These are phyloP conservation scores for Chlamydomonas asymmetrica DNA, from an alignment of 139 green algal genomes.

Conservation along the genomic window DNA sequence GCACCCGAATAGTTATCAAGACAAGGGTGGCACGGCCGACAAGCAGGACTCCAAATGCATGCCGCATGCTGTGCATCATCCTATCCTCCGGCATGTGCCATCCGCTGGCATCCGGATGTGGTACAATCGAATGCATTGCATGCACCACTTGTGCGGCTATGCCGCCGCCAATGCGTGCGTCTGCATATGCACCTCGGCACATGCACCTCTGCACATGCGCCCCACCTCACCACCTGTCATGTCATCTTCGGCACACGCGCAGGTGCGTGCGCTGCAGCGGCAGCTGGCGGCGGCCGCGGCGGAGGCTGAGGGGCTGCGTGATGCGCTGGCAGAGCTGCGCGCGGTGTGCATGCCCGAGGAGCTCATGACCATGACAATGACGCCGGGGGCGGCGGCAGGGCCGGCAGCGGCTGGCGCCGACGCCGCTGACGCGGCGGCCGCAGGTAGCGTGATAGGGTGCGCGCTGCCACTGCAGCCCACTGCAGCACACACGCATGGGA, in stretches of 20 bases:
- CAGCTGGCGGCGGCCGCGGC: neutral
- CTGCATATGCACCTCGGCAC: neutral
- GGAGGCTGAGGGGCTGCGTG: slow-evolving; percentile 40
- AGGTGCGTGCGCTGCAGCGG: neutral
- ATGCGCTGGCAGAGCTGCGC: slow-evolving; percentile 9
- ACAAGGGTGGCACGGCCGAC: no score
- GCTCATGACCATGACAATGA: neutral
- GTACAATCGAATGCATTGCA: no score
- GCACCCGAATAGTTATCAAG: no score
- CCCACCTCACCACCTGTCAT: neutral
- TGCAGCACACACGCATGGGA: no score
- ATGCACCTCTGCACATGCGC: neutral
- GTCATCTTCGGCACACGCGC: neutral
- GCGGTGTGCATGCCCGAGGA: slow-evolving; percentile 33
- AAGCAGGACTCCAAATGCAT: no score
- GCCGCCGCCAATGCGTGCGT: neutral
- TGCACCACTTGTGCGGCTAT: no score
- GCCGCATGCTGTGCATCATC: no score
- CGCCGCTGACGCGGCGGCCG: neutral
- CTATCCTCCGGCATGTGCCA: no score
- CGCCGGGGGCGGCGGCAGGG: neutral
- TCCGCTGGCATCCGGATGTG: no score
- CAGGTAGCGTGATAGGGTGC: no score
- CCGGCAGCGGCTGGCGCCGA: neutral
- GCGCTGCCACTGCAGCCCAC: no score